Evolutionary conservation across 495 filamentous ascomycete genomes (phyloP), one percentile per base, ranked within the genome.

Genomic region (Cryomyces antarcticus): DNA sequence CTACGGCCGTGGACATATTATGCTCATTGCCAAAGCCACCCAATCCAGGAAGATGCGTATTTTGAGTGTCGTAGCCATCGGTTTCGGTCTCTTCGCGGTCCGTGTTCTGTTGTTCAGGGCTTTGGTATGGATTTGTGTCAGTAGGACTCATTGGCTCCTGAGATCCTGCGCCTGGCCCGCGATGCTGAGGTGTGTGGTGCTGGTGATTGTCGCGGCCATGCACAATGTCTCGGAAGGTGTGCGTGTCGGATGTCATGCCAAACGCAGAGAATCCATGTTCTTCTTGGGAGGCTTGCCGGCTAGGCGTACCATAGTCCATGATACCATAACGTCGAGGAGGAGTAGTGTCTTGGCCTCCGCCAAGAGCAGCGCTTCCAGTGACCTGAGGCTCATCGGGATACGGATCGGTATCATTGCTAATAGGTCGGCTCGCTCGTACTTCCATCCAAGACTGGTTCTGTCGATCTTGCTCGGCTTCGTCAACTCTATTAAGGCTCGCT

Each of bases 121-220:
- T 96, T 49, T 82, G 80, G 53, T 87, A 97, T n/a, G 89, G 92
- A 58, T 97, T 97, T 0, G 89, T 96, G 47, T 93, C 85, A 0
- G 88, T 89, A 31, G 89, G 92, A 53, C 92, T 96, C 47, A 81
- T 71, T 5, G 78, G 77, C 48, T 85, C 81, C 43, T 67, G 48
- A 6, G 57, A 53, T 41, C 57, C 54, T 13, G 70, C 65, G 39
- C 61, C 68, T 39, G 70, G 69, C 42, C 66, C 60, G 35, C 68
- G 62, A 41, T 65, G 68, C 44, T 50, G 72, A 37, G 64, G 70
- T 51, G 66, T 75, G 49, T 67, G 65, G 53, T 77, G 71, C 31
- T 70, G 64, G 9, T 68, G 70, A 39, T 64, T 65, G 38, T 79
- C 71, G 27, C 70, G 64, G 43, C 71, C 67, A 46, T 68, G 70